Base-by-base conservation (phyloP, 163 green algal genomes). In the Scenedesmus sp. region DNA sequence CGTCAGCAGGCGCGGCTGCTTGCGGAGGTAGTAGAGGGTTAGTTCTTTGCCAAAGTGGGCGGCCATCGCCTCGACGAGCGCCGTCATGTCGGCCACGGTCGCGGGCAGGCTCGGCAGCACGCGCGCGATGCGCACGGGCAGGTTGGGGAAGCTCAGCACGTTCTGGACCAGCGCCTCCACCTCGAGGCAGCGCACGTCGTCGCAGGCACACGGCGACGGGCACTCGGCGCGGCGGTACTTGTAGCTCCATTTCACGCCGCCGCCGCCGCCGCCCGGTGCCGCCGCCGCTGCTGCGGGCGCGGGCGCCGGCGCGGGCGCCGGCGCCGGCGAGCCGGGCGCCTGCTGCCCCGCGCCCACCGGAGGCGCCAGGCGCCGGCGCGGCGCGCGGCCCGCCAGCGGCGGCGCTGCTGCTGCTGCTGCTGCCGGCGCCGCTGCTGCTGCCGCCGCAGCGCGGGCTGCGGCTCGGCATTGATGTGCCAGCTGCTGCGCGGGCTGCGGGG, bases 131-230 rank as follows among this genome's bases (percentile, higher is more conserved):
- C 57, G 63, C 0, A 60, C 42, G 7, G 87, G 85, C 45, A 86
- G 26, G n/a, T 86, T 70, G 6, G 87, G 87, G 70, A 83, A 89
- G 24, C 63, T 64, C 18, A 91, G 83, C 1, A 90, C 87, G 73
- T 83, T 83, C 71, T 91, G 87, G 15, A 91, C 77, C 0, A 91
- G 65, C 0, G 85, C 87, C 60, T 91, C 87, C 2, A 91, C 26
- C 54, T 91, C 48, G 11, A 63, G 50, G 26, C 65, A 82, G 63
- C 33, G 29, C 22, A 54, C 18, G 34, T 86, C 81, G 36, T 39
- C 69, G n/a, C 20, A 3, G 34, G 15, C 48, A 28, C 81, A 86
- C 2, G 34, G 57, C 20, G 81, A 83, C 2, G 81, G 57, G 60
- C 74, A 83, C 7, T 60, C 60, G 1, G 20, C 22, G 7, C 56